These are phyloP conservation scores for Pisolithus marmoratus DNA, from an alignment of 768 basidiomycete genomes.

Conservation along the genomic window DNA sequence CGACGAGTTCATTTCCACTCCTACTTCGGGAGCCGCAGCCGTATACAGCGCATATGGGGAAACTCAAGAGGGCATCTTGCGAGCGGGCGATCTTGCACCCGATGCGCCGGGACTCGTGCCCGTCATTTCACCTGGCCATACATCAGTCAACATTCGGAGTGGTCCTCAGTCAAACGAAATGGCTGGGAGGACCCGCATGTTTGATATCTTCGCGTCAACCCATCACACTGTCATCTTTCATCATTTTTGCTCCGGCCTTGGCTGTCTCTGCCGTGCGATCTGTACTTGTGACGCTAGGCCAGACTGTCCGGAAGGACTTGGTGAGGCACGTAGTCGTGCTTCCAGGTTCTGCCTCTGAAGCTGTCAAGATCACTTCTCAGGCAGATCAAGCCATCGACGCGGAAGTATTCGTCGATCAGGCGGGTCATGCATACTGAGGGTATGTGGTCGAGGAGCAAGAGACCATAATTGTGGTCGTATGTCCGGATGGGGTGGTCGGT, in stretches of 20 bases:
- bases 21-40: background rate
- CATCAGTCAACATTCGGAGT: no score
- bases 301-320: background rate
- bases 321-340: background rate
- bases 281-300: background rate
- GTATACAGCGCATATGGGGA: background rate
- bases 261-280: background rate
- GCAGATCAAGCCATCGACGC: background rate
- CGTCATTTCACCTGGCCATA: background rate
- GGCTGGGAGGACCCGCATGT: background rate
- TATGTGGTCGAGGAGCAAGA: background rate
- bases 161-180: no score
- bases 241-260: conserved; percentile 30
- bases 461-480: conserved; percentile 22
- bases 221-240: conserved; percentile 39
- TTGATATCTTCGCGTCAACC: background rate
- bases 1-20: conserved; percentile 9
- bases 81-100: background rate
- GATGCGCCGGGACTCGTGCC: background rate
- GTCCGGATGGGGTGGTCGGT: conserved; percentile 40
- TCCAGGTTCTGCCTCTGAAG: background rate
- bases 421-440: background rate
- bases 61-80: background rate
- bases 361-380: background rate
- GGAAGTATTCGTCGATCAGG: background rate